Base-by-base conservation (phyloP, 768 basidiomycete species). In the Megacollybia marginata region DNA sequence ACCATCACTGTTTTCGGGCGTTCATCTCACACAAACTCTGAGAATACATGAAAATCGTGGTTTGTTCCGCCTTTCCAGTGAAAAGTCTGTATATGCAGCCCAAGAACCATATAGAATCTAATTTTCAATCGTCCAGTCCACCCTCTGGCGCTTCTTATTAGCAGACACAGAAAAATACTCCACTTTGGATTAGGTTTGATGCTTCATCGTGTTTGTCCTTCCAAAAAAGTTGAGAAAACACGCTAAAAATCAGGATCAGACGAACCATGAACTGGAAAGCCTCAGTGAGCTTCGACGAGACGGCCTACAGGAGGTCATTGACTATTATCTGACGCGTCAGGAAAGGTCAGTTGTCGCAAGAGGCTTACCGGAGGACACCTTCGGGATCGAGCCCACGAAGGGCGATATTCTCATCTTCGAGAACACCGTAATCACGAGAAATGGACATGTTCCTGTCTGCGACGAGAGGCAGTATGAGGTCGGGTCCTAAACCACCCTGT, bases 301-400 rank as follows among this genome's bases (percentile, higher is more conserved):
- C 93, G 88, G n/a, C 93, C 93, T 45, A 95, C 92, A 12, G 92
- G 36, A 94, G 78, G 66, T 96, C 93, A 62, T 95, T 95, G 53
- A 95, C 73, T 48, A 88, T 91, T 57, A 88, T 85, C 73, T 90
- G 85, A 16, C 15, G 46, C n/a, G 50, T 15, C 32, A n/a, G 44
- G 16, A 33, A 19, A 20, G 40, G 43, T 16, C 48, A 18, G 9
- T 16, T 45, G 19, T 52, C 6, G 16, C 9, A n/a, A 48, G 13
- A 52, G 53, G 34, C 71, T 42, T 48, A 81, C 81, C 89, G 76
- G 33, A 91, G 65, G 48, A 73, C 74, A 46, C 88, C 89, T 69
- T 87, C 81, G 47, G 90, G 89, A 59, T 92, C 90, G 18, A 88
- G 70, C 1, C 88, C 93, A 50, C 93, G 86, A 51, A 95, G 82